Evolutionary conservation across 768 basidiomycete genomes (phyloP).

Genomic region (Cystoderma amianthinum): DNA sequence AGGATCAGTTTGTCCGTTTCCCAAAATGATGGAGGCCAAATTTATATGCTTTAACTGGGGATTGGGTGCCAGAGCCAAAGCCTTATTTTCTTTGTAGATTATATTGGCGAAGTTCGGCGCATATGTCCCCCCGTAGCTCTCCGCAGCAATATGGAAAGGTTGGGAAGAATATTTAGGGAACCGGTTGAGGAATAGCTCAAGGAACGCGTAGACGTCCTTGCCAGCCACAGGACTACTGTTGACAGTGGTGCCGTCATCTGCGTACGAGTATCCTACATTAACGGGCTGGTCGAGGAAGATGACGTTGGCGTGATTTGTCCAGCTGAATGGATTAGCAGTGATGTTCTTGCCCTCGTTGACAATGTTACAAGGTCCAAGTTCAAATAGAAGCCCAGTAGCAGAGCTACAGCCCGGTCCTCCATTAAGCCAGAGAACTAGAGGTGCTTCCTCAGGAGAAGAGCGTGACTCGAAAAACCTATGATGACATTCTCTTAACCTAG

Average conservation of each 20-base stretch:
- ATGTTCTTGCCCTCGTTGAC: slow-evolving; percentile 63
- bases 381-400: slow-evolving; percentile 82
- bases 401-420: slow-evolving; percentile 72
- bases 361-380: slow-evolving; percentile 85
- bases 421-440: slow-evolving; percentile 88
- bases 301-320: slow-evolving; percentile 77
- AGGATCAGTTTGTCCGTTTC: slow-evolving; percentile 84
- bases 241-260: slow-evolving; percentile 66
- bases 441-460: slow-evolving; percentile 63
- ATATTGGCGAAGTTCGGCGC: slow-evolving; percentile 81
- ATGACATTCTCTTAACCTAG: not conserved
- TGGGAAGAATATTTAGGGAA: slow-evolving; percentile 65
- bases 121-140: slow-evolving; percentile 76
- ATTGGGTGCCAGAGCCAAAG: slow-evolving; percentile 32
- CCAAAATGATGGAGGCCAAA: slow-evolving; percentile 78
- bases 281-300: slow-evolving; percentile 81
- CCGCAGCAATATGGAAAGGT: slow-evolving; percentile 77
- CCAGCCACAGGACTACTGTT: slow-evolving; percentile 81
- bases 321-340: slow-evolving; percentile 71
- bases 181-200: slow-evolving; percentile 71
- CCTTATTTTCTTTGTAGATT: slow-evolving; percentile 75
- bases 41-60: slow-evolving; percentile 66
- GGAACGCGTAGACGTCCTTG: slow-evolving; percentile 83
- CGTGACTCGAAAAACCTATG: slow-evolving; percentile 87
- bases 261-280: slow-evolving; percentile 87